These are phyloP conservation scores for Cordyceps tenuipes DNA, from an alignment of 2,329 filamentous ascomycete species.

Conservation along the genomic window DNA sequence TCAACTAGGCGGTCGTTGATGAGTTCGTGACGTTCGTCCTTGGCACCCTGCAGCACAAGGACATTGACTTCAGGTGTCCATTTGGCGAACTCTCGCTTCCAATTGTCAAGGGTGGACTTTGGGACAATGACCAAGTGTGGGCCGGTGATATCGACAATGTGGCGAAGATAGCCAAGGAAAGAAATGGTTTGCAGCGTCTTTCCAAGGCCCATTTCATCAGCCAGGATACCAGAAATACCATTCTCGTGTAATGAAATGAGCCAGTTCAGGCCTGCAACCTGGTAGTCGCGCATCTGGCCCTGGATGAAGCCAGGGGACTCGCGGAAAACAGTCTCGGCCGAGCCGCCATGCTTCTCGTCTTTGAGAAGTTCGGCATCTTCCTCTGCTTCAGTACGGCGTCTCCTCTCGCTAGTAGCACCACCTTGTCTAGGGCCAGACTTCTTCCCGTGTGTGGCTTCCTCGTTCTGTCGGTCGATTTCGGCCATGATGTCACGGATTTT, in stretches of 20 bases:
- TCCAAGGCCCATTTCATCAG: conserved; percentile 97
- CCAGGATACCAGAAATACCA: conserved; percentile 94
- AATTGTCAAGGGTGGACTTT: conserved; percentile 97
- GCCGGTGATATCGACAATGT: conserved; percentile 80
- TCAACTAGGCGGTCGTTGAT: conserved; percentile 89
- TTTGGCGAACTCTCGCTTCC: conserved; percentile 85
- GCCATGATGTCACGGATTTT: conserved; percentile 89
- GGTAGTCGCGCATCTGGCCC: conserved; percentile 91
- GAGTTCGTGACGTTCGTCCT: conserved; percentile 80
- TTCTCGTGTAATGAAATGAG: conserved; percentile 96
- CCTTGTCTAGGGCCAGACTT: conserved; percentile 73
- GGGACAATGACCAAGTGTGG: conserved; percentile 89
- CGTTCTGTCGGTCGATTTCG: conserved; percentile 91
- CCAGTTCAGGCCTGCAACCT: conserved; percentile 94
- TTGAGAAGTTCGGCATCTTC: conserved; percentile 84
- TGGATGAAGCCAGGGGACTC: conserved; percentile 89
- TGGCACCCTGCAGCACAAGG: conserved; percentile 85
- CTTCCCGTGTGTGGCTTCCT: conserved; percentile 60
- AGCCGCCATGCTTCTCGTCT: conserved; percentile 81
- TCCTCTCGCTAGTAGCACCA: conserved; percentile 68
- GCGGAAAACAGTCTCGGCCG: conserved; percentile 82
- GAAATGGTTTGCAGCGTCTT: conserved; percentile 97
- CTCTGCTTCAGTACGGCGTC: conserved; percentile 89
- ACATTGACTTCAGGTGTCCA: conserved; percentile 98
- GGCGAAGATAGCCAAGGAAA: conserved; percentile 89